phyloP scores from a whole-genome alignment of 73 alveolate species.

The Loxodes magnus region DNA sequence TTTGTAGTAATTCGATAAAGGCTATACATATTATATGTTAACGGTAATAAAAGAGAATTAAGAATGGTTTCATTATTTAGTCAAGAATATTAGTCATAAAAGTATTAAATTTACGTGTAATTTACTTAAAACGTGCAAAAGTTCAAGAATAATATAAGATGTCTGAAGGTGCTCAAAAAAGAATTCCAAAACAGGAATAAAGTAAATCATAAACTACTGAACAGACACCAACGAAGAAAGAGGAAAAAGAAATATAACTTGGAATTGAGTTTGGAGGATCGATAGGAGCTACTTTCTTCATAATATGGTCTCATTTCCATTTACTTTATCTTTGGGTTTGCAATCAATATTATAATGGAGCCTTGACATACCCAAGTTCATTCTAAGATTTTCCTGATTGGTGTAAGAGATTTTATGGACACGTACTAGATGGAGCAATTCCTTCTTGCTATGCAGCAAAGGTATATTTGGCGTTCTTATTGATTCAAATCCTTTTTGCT shows the following conservation, averaged over 20 bases:
- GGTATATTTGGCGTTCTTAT: background rate
- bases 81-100: no score
- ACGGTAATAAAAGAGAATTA: no score
- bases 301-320: constrained; percentile 9
- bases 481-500: constrained; percentile 1
- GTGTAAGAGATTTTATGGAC: background rate
- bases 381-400: background rate
- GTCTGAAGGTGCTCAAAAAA: no score
- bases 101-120: no score
- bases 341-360: constrained; percentile 10
- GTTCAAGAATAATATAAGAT: no score
- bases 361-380: constrained; percentile 1
- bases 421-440: background rate
- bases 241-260: background rate
- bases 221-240: no score
- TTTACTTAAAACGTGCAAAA: no score
- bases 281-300: constrained; percentile 8
- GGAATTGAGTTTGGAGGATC: constrained; percentile 17
- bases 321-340: constrained; percentile 13
- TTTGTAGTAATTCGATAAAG: no score
- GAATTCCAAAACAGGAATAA: no score
- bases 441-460: constrained; percentile 11
- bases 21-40: no score
- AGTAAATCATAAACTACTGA: no score
- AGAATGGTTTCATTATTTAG: no score